A percentile compares a stretch with the other conserved stretches of the same genome.
phyloP scores from a whole-genome alignment of 352 stramenopile genomes.

The Aphanomyces astaci region DNA sequence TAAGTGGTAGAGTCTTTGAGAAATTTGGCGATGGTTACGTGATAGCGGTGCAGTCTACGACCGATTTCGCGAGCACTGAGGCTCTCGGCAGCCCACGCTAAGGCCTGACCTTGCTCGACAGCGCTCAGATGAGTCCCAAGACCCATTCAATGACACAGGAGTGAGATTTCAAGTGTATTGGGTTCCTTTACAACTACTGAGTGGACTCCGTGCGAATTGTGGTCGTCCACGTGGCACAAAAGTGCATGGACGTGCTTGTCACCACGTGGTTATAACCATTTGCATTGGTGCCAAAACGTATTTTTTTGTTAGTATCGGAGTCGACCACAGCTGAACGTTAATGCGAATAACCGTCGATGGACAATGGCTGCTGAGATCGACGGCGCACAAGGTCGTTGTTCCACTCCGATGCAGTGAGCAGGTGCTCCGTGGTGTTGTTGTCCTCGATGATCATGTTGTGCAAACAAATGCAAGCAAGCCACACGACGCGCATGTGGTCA shows the following conservation, averaged over 20 bases:
- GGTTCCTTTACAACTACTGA: neutral
- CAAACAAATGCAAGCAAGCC: too few relatives aligned
- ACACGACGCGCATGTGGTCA: too few relatives aligned
- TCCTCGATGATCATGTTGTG: too few relatives aligned
- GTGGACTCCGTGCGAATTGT: neutral
- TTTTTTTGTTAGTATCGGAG: too few relatives aligned
- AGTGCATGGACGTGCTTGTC: neutral
- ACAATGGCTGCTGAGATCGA: too few relatives aligned
- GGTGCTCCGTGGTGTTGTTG: too few relatives aligned
- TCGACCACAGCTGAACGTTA: too few relatives aligned
- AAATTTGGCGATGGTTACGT: neutral
- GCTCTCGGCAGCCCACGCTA: neutral
- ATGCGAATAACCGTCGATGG: too few relatives aligned
- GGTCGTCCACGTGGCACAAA: neutral
- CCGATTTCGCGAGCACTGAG: neutral
- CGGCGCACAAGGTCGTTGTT: too few relatives aligned
- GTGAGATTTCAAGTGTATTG: neutral
- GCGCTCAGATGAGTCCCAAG: neutral
- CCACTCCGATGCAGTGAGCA: too few relatives aligned
- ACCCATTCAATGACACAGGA: neutral
- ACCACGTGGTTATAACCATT: neutral
- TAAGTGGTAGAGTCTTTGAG: neutral
- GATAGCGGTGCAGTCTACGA: neutral
- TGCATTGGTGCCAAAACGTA: neutral
- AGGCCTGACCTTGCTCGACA: neutral